Conservation (phyloP, 768 basidiomycete species). For the Amanita jacksonii region DNA sequence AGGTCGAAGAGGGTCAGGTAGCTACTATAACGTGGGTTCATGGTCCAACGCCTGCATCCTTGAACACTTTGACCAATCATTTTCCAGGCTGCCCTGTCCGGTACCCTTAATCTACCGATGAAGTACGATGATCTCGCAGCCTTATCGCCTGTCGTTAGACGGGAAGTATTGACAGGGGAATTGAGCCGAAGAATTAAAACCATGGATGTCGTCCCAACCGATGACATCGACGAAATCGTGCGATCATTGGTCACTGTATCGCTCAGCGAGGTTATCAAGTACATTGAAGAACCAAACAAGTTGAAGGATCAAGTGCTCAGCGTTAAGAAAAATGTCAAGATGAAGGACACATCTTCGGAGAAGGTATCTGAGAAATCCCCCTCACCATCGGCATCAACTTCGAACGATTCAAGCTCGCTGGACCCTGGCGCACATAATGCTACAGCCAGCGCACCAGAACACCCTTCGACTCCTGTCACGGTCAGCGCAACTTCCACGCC, state of each 20-base stretch:
- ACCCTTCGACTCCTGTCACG: conserved; percentile 80
- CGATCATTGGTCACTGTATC: conserved; percentile 63
- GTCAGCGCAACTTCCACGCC: conserved; percentile 72
- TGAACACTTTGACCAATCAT: conserved; percentile 8
- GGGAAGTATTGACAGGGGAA: conserved; percentile 79
- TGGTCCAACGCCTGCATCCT: conserved; percentile 1
- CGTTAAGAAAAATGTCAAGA: conserved; percentile 21
- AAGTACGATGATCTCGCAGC: conserved; percentile 79
- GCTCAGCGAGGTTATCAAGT: conserved; percentile 67
- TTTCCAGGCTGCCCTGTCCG: conserved; percentile 66
- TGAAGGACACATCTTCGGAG: conserved; percentile 21
- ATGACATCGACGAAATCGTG: conserved; percentile 57
- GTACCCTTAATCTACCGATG: conserved; percentile 74
- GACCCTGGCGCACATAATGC: conserved; percentile 56
- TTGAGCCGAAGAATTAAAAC: conserved; percentile 63
- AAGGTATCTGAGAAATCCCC: conserved; percentile 42
- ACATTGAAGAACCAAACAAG: conserved; percentile 60
- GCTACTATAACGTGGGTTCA: conserved; percentile 73
- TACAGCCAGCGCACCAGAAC: conserved; percentile 84
- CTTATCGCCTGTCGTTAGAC: conserved; percentile 80
- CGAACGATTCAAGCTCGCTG: conserved; percentile 64
- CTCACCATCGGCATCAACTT: conserved; percentile 41
- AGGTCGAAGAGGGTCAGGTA: conserved; percentile 71
- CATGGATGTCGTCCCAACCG: conserved; percentile 39
- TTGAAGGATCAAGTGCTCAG: conserved; percentile 54